Percentiles rank a stretch among this genome's conserved stretches.
These are phyloP conservation scores for Lentinus brumalis DNA, from an alignment of 768 basidiomycete species.

Conservation along the genomic window DNA sequence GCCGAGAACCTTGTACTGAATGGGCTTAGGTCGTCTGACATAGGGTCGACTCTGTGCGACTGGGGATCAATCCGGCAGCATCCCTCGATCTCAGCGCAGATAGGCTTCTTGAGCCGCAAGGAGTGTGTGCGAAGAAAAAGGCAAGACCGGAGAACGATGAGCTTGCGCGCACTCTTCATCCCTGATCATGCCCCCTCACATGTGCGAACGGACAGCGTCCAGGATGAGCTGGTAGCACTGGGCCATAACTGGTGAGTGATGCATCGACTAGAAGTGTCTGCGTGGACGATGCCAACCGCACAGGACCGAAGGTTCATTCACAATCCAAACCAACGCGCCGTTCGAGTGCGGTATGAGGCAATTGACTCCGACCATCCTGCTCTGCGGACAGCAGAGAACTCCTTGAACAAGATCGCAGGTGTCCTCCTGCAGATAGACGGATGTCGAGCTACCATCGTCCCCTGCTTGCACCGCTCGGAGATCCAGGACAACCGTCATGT, in stretches of 20 bases:
- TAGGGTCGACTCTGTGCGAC: not conserved
- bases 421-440: conserved; percentile 3
- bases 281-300: not conserved
- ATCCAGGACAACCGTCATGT: not conserved
- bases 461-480: conserved; percentile 7
- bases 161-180: not conserved
- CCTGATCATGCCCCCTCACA: conserved; percentile 3
- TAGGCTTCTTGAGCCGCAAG: not conserved
- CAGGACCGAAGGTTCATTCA: conserved; percentile 13
- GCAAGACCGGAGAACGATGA: not conserved
- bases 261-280: not conserved
- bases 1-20: not conserved
- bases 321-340: conserved; percentile 15
- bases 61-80: not conserved
- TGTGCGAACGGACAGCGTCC: not conserved
- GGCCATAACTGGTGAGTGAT: conserved; percentile 15
- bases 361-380: conserved; percentile 12
- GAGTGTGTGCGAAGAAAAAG: not conserved
- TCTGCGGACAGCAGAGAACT: conserved; percentile 5
- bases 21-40: not conserved
- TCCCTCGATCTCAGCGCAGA: not conserved
- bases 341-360: conserved; percentile 16
- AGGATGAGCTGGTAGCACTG: conserved; percentile 16
- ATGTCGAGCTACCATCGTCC: conserved; percentile 12
- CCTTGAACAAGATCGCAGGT: conserved; percentile 6